Conservation (phyloP, 495 filamentous ascomycete species). For the Neurospora sp. region DNA sequence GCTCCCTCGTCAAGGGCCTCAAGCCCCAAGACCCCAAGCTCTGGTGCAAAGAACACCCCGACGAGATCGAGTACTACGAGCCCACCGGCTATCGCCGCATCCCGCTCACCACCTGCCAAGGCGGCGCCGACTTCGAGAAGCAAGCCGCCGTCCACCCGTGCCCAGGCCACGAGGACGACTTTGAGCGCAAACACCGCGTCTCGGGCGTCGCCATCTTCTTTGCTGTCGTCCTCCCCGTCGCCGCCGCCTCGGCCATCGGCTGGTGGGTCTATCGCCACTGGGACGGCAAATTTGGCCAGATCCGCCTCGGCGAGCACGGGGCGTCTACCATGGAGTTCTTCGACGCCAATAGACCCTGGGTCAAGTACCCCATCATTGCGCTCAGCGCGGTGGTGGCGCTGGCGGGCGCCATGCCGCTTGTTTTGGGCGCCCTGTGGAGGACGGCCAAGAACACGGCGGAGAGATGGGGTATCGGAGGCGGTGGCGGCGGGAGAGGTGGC, state of each 20-base stretch:
- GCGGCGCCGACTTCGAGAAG: constrained; percentile 62
- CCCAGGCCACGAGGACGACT: constrained; percentile 68
- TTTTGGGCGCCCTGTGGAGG: constrained; percentile 58
- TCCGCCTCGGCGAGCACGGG: constrained; percentile 63
- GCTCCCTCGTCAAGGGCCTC: constrained; percentile 62
- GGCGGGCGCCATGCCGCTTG: constrained; percentile 68
- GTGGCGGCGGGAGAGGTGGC: constrained; percentile 21
- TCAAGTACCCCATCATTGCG: constrained; percentile 65
- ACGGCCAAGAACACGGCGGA: constrained; percentile 39
- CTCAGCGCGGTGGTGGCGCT: constrained; percentile 55
- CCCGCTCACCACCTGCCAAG: constrained; percentile 74
- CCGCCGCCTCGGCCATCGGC: constrained; percentile 56
- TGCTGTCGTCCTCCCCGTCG: constrained; percentile 59
- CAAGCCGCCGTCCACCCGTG: constrained; percentile 48
- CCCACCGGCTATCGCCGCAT: constrained; percentile 86
- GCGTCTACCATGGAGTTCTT: constrained; percentile 25
- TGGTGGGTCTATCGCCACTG: constrained; percentile 83
- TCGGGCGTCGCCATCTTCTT: constrained; percentile 76
- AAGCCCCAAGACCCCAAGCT: constrained; percentile 50
- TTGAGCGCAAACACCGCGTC: constrained; percentile 53
- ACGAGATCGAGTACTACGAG: constrained; percentile 61
- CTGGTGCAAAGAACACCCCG: constrained; percentile 57
- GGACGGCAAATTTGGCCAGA: constrained; percentile 84
- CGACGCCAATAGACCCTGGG: constrained; percentile 54
- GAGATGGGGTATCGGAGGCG: constrained; percentile 25